Evolutionary conservation across 345 rosid species (phyloP).

Genomic region (Eutrema yunnanense): DNA sequence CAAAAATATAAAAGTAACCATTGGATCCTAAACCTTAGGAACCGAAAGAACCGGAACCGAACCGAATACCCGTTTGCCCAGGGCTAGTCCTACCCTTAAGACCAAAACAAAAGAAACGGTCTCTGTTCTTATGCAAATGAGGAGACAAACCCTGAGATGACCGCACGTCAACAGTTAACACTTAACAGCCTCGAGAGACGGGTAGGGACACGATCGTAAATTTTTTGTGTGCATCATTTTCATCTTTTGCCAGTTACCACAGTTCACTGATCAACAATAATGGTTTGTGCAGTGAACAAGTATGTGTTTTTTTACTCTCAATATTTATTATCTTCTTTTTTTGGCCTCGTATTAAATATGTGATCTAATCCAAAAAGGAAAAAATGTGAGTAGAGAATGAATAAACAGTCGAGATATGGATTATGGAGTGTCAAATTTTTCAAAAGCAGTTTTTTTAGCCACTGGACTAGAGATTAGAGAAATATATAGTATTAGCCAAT

Average conservation of each 20-base stretch:
- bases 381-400: neutral
- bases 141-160: neutral
- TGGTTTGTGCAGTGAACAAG: slow-evolving; percentile 1
- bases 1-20: too few relatives aligned
- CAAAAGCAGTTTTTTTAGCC: neutral
- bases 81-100: neutral
- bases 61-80: too few relatives aligned
- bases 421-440: neutral
- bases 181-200: too few relatives aligned
- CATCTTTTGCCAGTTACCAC: too few relatives aligned
- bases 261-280: too few relatives aligned
- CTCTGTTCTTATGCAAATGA: neutral
- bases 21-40: too few relatives aligned
- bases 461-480: neutral
- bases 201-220: too few relatives aligned
- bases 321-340: neutral
- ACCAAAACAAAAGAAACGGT: slow-evolving; percentile 10
- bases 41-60: too few relatives aligned
- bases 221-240: too few relatives aligned
- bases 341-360: neutral
- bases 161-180: neutral
- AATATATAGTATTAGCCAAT: neutral
- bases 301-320: neutral
- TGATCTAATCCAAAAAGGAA: neutral
- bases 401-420: too few relatives aligned